Conservation (phyloP, 1,284 basidiomycete genomes). For the Trametes polyzona region DNA sequence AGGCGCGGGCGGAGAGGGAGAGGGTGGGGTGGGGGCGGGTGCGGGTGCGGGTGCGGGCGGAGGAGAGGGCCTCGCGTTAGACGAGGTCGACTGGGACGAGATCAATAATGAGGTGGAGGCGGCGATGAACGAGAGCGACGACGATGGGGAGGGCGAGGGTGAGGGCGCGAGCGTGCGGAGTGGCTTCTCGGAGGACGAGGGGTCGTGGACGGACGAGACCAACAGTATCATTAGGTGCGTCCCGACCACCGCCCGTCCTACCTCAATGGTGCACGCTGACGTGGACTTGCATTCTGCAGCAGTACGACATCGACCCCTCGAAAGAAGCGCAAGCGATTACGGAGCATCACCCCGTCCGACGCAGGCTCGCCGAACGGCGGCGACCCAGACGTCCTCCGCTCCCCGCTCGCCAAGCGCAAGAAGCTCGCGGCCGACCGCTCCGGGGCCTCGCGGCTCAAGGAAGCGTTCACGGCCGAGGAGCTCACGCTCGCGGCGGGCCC, state of each 20-base stretch:
- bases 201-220: conserved; percentile 46
- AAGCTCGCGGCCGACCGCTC: conserved; percentile 65
- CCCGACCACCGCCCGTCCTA: background rate
- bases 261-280: background rate
- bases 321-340: conserved; percentile 64
- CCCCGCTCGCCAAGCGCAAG: conserved; percentile 78
- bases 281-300: conserved; percentile 23
- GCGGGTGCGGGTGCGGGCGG: conserved; percentile 25
- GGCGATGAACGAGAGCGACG: conserved; percentile 81
- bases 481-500: conserved; percentile 33
- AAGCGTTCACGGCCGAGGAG: conserved; percentile 64
- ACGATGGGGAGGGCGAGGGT: conserved; percentile 44
- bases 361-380: conserved; percentile 40
- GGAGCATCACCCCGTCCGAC: conserved; percentile 73
- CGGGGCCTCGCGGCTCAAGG: conserved; percentile 68
- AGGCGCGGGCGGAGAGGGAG: conserved; percentile 10
- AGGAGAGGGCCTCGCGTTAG: conserved; percentile 46
- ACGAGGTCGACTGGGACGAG: conserved; percentile 74
- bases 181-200: conserved; percentile 52
- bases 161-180: conserved; percentile 38
- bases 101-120: conserved; percentile 89
- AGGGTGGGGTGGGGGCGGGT: conserved; percentile 23
- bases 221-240: conserved; percentile 52
- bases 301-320: conserved; percentile 52
- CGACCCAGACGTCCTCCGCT: conserved; percentile 51